Conservation (phyloP, 306 rosid genomes). For the Inga oerstediana region DNA sequence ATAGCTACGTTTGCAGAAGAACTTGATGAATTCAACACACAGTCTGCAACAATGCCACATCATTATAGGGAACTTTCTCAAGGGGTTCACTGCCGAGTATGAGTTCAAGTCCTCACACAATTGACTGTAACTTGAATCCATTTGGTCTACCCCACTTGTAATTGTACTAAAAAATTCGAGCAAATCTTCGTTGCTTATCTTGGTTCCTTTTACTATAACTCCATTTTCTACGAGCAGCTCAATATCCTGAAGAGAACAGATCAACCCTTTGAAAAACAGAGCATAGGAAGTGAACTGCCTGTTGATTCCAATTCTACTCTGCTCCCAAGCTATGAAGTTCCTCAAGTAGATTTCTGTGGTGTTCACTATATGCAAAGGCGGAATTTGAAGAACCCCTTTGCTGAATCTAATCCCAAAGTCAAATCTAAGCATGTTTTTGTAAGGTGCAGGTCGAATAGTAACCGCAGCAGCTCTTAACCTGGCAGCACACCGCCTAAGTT, state of each 20-base stretch:
- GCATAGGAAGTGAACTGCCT: slow-evolving; percentile 43
- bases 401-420: slow-evolving; percentile 29
- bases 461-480: slow-evolving; percentile 37
- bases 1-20: slow-evolving; percentile 32
- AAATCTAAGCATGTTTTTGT: slow-evolving; percentile 6
- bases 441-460: slow-evolving; percentile 20
- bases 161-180: slow-evolving; percentile 17
- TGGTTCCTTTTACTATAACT: slow-evolving; percentile 18
- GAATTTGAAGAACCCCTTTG: slow-evolving; percentile 34
- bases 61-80: slow-evolving; percentile 33
- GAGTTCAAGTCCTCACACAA: slow-evolving; percentile 40
- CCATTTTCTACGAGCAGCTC: slow-evolving; percentile 33
- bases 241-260: slow-evolving; percentile 29
- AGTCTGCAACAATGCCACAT: slow-evolving; percentile 30
- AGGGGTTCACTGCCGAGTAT: slow-evolving; percentile 27
- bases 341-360: slow-evolving; percentile 37
- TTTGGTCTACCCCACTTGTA: slow-evolving; percentile 33
- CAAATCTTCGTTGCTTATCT: slow-evolving; percentile 22
- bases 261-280: slow-evolving; percentile 36
- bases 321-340: slow-evolving; percentile 46
- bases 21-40: slow-evolving; percentile 19
- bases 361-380: slow-evolving; percentile 21
- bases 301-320: slow-evolving; percentile 32
- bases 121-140: slow-evolving; percentile 35
- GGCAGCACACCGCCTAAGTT: slow-evolving; percentile 34